Evolutionary conservation across 2,329 filamentous ascomycete genomes (phyloP).

Genomic region (Epichloe coenophiala): DNA sequence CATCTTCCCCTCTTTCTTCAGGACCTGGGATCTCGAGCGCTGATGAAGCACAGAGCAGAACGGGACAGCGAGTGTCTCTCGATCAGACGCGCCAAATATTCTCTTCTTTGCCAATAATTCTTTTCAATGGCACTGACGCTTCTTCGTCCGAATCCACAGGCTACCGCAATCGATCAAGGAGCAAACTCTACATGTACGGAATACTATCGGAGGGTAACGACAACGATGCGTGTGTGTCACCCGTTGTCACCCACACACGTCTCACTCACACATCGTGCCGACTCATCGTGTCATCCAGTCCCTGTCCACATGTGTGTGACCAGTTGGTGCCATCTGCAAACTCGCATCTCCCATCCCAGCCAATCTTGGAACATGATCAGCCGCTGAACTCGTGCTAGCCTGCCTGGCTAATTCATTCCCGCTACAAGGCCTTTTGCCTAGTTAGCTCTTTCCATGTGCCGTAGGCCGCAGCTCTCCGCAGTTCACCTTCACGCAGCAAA

Average conservation of each 20-base stretch:
- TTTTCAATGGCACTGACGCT: no score
- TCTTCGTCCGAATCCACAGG: no score
- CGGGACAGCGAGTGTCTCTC: neutral
- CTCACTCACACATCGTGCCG: neutral
- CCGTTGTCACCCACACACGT: neutral
- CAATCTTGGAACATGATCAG: slow-evolving; percentile 40
- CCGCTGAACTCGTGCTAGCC: slow-evolving; percentile 24
- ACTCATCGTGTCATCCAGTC: slow-evolving; percentile 7
- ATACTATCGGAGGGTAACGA: neutral
- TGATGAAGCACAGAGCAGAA: neutral
- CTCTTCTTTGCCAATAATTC: no score
- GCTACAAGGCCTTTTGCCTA: slow-evolving; percentile 4
- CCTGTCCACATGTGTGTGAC: slow-evolving; percentile 13
- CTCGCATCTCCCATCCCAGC: slow-evolving; percentile 21
- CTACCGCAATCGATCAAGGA: no score
- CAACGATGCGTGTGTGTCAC: neutral
- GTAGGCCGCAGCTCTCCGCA: neutral
- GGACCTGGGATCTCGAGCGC: neutral
- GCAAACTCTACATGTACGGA: no score
- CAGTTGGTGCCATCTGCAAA: slow-evolving; percentile 12
- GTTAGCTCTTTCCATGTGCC: neutral
- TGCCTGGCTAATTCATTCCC: slow-evolving; percentile 6
- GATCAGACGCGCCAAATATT: no score
- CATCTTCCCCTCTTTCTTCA: no score
- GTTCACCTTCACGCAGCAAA: neutral